Evolutionary conservation across 2,329 filamentous ascomycete genomes (phyloP).

Genomic region (Eutypella sp.): DNA sequence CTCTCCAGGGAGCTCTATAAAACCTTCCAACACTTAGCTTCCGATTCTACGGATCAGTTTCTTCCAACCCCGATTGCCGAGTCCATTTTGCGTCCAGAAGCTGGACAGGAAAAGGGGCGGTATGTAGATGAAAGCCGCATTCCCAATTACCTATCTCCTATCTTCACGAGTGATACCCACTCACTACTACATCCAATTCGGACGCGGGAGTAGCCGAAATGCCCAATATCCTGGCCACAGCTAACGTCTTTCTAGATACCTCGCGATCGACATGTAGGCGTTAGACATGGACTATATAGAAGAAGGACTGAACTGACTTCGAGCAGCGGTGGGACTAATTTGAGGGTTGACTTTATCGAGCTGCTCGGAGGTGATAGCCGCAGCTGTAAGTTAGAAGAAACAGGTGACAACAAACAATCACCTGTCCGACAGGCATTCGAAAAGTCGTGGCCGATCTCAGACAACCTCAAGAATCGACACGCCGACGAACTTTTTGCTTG

Average conservation of each 20-base stretch:
- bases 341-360: constrained; percentile 64
- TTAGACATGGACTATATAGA: constrained; percentile 2
- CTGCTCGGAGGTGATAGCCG: constrained; percentile 37
- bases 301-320: constrained; percentile 24
- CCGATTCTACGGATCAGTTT: constrained; percentile 51
- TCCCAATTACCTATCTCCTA: neutral
- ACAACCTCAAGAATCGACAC: constrained; percentile 69
- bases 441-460: constrained; percentile 68
- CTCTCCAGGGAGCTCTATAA: constrained; percentile 43
- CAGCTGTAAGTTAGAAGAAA: neutral
- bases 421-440: constrained; percentile 55
- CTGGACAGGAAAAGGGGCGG: constrained; percentile 40
- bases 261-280: constrained; percentile 62
- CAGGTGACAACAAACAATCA: neutral
- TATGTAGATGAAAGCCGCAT: constrained; percentile 30
- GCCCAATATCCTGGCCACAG: constrained; percentile 7
- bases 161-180: neutral
- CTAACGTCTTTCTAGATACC: constrained; percentile 40
- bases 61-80: constrained; percentile 58
- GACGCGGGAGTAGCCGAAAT: neutral
- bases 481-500: constrained; percentile 73
- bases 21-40: constrained; percentile 46
- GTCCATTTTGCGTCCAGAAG: constrained; percentile 47
- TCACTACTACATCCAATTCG: neutral
- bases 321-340: constrained; percentile 58